Evolutionary conservation across 768 basidiomycete species (phyloP).

Genomic region (Phanerochaete carnosa): DNA sequence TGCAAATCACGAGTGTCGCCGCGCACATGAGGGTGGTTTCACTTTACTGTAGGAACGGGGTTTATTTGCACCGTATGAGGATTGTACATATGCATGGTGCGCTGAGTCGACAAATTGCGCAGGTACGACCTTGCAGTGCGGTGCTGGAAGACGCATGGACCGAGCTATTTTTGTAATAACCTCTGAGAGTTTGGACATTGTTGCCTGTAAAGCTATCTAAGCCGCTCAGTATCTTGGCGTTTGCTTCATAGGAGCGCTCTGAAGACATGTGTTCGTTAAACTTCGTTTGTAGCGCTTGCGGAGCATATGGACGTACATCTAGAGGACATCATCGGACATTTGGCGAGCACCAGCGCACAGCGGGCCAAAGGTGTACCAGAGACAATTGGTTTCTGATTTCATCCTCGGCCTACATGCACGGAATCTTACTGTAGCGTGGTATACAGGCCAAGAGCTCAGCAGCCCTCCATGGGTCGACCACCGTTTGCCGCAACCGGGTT

Average conservation of each 20-base stretch:
- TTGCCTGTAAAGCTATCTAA: not conserved
- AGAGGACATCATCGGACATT: not conserved
- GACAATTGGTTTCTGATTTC: not conserved
- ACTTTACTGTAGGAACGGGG: not conserved
- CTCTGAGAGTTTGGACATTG: not conserved
- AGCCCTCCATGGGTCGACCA: too few relatives aligned
- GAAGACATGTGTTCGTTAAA: too few relatives aligned
- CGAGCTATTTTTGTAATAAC: not conserved
- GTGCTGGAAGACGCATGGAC: not conserved
- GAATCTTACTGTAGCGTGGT: too few relatives aligned
- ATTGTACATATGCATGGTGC: not conserved
- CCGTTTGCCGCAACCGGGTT: too few relatives aligned
- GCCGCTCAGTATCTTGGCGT: not conserved
- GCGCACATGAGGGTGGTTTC: not conserved
- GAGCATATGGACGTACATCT: not conserved
- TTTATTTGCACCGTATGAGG: not conserved
- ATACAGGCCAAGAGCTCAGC: too few relatives aligned
- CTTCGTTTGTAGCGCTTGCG: not conserved
- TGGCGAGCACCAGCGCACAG: not conserved
- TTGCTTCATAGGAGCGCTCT: too few relatives aligned
- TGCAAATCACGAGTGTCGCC: not conserved
- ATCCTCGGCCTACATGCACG: not conserved
- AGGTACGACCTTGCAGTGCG: not conserved
- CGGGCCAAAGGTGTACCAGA: not conserved
- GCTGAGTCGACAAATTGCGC: not conserved